phyloP scores from a whole-genome alignment of 176 grass and related monocot species.

The Dactylis glomerata region DNA sequence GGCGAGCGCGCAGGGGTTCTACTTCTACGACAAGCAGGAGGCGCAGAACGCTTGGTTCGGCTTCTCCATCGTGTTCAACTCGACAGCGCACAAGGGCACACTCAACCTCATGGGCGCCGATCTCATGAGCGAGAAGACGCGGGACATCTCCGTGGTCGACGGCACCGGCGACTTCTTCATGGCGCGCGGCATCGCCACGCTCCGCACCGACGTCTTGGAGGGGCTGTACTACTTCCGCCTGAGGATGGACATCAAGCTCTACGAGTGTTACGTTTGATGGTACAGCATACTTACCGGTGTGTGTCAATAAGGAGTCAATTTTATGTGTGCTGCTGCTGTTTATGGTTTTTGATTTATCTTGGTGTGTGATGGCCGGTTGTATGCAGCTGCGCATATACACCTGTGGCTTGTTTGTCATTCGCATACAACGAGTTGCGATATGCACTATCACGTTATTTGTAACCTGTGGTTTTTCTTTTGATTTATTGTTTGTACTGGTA shows the following conservation, averaged over 20 bases:
- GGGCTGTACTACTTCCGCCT: background rate
- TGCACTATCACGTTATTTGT: no score
- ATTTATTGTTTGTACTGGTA: no score
- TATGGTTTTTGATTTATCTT: no score
- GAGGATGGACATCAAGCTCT: conserved; percentile 40
- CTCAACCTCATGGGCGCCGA: conserved; percentile 45
- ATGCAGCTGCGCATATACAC: no score
- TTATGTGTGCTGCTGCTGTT: no score
- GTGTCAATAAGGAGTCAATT: no score
- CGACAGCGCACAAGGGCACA: conserved; percentile 17
- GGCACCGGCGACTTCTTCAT: conserved; percentile 56
- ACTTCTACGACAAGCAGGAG: conserved; percentile 32
- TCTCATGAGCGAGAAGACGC: background rate
- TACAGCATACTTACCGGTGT: no score
- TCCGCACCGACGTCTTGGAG: background rate
- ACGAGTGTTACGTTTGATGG: conserved; percentile 25
- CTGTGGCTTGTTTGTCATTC: no score
- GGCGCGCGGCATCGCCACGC: conserved; percentile 34
- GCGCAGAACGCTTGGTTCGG: background rate
- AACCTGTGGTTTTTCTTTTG: no score
- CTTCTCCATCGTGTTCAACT: conserved; percentile 39
- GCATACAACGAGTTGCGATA: no score
- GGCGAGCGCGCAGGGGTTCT: conserved; percentile 33
- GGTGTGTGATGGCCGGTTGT: no score
- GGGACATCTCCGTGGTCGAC: conserved; percentile 29